Evolutionary conservation across 352 stramenopile species (phyloP), one percentile per base, ranked within the genome.

Genomic region (Phytopythium montanum): DNA sequence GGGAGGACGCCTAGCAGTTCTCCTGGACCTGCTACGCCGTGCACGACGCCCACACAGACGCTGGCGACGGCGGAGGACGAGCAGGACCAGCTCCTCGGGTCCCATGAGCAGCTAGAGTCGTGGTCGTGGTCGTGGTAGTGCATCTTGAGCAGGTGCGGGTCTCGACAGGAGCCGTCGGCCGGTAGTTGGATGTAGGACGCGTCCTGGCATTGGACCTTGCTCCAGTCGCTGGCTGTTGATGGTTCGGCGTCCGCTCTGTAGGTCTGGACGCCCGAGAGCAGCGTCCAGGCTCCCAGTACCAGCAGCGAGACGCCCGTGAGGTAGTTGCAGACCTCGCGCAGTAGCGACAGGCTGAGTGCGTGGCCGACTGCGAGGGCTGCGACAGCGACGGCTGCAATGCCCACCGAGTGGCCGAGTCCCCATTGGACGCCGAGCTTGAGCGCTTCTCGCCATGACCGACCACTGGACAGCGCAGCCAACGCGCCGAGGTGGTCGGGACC

Each of bases 401-500:
- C 92, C 0, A 92, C 65, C 16, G 80, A 87, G 61, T 97, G 91
- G 25, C 92, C 91, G 26, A 87, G 70, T 12, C 92, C 92, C 92
- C 90, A 98, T 61, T 92, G 83, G 21, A 86, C 64, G 21, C 90
- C 90, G 0, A 97, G 79, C 2, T 63, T 66, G 66, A 97, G 94
- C 23, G 88, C 77, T 16, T 68, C 53, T 19, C 64, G 66, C 57
- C 73, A 89, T 19, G 80, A 87, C 55, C 76, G 75, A 1, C 79
- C 83, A 34, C 76, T 91, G 18, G 78, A 88, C 9, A 97, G 78
- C 50, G 90, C 95, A 10, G 87, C 88, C 8, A 97, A 60, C 18
- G 90, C 90, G 21, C 81, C 86, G 1, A 98, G 64, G 66, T 98
- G 90, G 59, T 97, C 91, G 0, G 92, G 92, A 25, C 85, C 85